Conservation (phyloP, 176 grass and related monocot species). For the Rhynchospora tenuis region DNA sequence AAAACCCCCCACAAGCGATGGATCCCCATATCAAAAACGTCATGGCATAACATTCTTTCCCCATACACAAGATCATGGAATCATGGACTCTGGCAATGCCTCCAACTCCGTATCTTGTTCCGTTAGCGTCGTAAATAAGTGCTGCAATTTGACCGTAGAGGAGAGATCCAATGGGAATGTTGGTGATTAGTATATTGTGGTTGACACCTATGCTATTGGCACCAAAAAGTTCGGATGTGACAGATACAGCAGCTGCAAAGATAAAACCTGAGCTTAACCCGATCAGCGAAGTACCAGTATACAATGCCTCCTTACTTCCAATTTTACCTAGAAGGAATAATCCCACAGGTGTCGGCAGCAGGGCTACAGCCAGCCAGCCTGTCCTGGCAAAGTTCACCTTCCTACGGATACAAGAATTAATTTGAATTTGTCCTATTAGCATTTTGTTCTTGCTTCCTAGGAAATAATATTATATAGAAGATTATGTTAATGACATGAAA, state of each 20-base stretch:
- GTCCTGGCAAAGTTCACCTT: slow-evolving; percentile 71
- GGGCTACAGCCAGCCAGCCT: slow-evolving; percentile 59
- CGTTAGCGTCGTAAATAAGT: slow-evolving; percentile 66
- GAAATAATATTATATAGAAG: too few relatives aligned
- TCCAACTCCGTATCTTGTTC: slow-evolving; percentile 14
- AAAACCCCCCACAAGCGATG: slow-evolving; percentile 48
- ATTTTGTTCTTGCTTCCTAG: not conserved
- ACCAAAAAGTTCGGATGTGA: slow-evolving; percentile 92
- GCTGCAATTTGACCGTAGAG: slow-evolving; percentile 82
- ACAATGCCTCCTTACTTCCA: slow-evolving; percentile 30
- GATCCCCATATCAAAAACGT: slow-evolving; percentile 76
- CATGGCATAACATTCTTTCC: slow-evolving; percentile 61
- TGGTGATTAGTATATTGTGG: slow-evolving; percentile 96
- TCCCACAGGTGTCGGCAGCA: slow-evolving; percentile 66
- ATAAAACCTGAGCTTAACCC: slow-evolving; percentile 88
- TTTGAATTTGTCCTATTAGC: not conserved
- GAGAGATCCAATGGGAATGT: slow-evolving; percentile 82
- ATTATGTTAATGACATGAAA: not conserved
- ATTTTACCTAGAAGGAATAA: slow-evolving; percentile 62
- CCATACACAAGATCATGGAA: slow-evolving; percentile 72
- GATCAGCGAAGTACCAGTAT: slow-evolving; percentile 54
- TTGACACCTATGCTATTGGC: slow-evolving; percentile 71
- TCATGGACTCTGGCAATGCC: not conserved
- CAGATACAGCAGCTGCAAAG: slow-evolving; percentile 70
- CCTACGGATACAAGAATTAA: slow-evolving; percentile 30